Evolutionary conservation across 805 yeast genomes (phyloP), one percentile per base, ranked within the genome.

Genomic region (Saccharomycopsis microspora): DNA sequence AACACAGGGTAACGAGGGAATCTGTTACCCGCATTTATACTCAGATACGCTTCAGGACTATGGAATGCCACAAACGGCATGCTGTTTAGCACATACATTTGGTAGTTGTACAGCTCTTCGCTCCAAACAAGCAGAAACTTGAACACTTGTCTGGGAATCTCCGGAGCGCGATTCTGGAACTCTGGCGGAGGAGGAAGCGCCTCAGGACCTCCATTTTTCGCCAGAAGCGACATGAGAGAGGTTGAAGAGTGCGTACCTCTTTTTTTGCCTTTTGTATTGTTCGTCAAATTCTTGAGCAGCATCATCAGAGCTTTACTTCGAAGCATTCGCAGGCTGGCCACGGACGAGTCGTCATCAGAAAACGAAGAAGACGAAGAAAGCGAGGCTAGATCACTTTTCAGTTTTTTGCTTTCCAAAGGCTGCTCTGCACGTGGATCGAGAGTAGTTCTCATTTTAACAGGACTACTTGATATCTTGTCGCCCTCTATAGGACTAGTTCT

Each of bases 61-160:
- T 49, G 41, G 37, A 51, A 51, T 11, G 41, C 43, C 11, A 41
- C 41, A 32, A 34, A 51, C 4, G 11, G 40, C 32, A 10, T 39
- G 9, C 51, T 40, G 7, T 57, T 56, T 42, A 56, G 55, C n/a
- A 59, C 45, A 39, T 49, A 60, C 5, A 57, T 53, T 40, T 57
- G 61, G 19, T 59, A 64, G 39, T 67, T 66, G 19, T 67, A 56
- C 4, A 71, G 55, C 9, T 68, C 71, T 45, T 69, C 70, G 47
- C 72, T 71, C 47, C 69, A 57, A 3, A 67, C 62, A 36, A 75
- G 57, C 37, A 72, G 75, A 57, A 73, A 74, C 54, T 64, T 71
- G 57, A 64, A 71, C 29, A 64, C 54, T n/a, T 76, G 78, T 38
- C 74, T 57, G 32, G 64, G 58, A 6, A 73, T 60, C 31, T 70